Evolutionary conservation across 495 filamentous ascomycete genomes (phyloP).

Genomic region (Podospora tetraspora): DNA sequence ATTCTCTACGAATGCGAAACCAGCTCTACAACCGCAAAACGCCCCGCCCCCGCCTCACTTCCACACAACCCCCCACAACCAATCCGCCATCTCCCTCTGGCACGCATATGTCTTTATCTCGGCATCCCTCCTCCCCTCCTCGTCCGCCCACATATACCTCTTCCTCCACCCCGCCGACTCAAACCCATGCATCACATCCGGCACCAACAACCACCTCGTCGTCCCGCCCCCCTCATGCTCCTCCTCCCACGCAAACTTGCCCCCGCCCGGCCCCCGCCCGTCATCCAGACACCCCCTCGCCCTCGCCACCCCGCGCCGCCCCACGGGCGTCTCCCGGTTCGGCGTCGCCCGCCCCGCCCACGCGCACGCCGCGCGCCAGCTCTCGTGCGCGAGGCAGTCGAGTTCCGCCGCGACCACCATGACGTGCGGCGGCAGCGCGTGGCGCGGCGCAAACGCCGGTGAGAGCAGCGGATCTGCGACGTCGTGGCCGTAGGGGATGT

Average conservation of each 20-base stretch:
- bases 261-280: slow-evolving; percentile 16
- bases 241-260: slow-evolving; percentile 31
- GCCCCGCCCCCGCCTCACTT: slow-evolving; percentile 7
- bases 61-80: slow-evolving; percentile 32
- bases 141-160: slow-evolving; percentile 21
- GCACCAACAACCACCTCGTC: slow-evolving; percentile 36
- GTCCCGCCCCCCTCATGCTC: slow-evolving; percentile 16
- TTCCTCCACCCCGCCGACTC: slow-evolving; percentile 25
- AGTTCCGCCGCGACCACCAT: slow-evolving; percentile 52
- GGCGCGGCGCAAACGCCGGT: slow-evolving; percentile 27
- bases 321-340: slow-evolving; percentile 25
- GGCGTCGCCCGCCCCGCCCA: slow-evolving; percentile 23
- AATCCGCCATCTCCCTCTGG: slow-evolving; percentile 31
- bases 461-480: slow-evolving; percentile 29
- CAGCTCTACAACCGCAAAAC: background rate
- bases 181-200: slow-evolving; percentile 37
- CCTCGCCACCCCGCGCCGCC: slow-evolving; percentile 17
- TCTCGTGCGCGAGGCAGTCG: slow-evolving; percentile 37
- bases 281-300: slow-evolving; percentile 28
- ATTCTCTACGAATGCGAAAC: background rate
- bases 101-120: slow-evolving; percentile 35
- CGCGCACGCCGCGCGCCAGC: slow-evolving; percentile 31
- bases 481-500: slow-evolving; percentile 30
- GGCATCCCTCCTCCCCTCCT: slow-evolving; percentile 29
- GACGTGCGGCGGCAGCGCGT: slow-evolving; percentile 30